Conservation (phyloP, 345 rosid species). For the Eucalyptus erythrocorys region DNA sequence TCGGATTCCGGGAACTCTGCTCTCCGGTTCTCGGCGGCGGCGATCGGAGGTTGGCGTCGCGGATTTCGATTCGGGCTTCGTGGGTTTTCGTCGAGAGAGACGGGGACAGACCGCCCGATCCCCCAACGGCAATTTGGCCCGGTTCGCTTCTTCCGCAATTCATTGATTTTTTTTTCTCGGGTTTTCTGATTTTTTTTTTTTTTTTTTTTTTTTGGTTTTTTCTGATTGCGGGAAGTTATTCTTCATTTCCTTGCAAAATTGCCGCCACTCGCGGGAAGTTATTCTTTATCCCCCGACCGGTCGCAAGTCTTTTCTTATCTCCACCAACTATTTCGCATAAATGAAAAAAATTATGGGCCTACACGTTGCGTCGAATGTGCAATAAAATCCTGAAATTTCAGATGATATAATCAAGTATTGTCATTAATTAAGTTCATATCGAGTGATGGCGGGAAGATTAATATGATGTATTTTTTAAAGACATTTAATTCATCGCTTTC, state of each 20-base stretch:
- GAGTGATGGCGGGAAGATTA: neutral
- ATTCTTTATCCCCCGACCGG: neutral
- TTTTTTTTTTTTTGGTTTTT: neutral
- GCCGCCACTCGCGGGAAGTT: neutral
- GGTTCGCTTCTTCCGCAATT: conserved; percentile 12
- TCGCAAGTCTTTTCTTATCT: neutral
- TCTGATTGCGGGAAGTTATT: neutral
- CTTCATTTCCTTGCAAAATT: neutral
- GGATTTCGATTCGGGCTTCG: neutral
- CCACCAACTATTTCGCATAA: neutral
- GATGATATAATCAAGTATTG: neutral
- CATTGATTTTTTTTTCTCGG: neutral
- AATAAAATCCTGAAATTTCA: neutral
- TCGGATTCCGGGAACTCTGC: neutral
- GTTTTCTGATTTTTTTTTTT: neutral
- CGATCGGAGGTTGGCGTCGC: neutral
- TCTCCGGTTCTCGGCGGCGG: neutral
- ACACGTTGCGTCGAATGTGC: neutral
- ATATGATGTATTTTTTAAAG: accelerated
- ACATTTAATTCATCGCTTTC: neutral
- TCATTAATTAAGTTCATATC: neutral
- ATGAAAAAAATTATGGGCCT: neutral
- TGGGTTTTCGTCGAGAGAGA: conserved; percentile 14
- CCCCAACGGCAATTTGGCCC: conserved; percentile 7
- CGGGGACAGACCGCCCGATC: conserved; percentile 25